phyloP scores from a whole-genome alignment of 2,329 filamentous ascomycete species.

The Diplodia intermedia region DNA sequence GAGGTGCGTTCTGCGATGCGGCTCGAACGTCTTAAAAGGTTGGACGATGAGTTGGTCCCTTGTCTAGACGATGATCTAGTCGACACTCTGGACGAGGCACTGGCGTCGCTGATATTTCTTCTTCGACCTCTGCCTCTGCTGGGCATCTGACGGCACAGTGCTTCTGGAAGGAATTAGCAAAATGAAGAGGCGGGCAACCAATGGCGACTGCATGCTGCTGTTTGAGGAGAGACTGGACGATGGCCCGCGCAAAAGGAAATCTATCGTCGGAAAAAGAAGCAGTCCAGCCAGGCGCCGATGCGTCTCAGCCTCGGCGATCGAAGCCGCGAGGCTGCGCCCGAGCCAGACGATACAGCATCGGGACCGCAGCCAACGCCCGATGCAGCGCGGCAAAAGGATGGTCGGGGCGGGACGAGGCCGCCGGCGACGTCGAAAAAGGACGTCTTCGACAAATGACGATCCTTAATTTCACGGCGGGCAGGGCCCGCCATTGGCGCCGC shows the following conservation, averaged over 20 bases:
- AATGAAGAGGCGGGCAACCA: conserved; percentile 28
- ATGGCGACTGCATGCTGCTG: conserved; percentile 32
- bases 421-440: conserved; percentile 16
- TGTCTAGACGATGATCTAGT: conserved; percentile 32
- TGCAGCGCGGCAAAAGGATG: conserved; percentile 23
- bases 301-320: conserved; percentile 32
- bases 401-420: conserved; percentile 7
- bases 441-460: conserved; percentile 14
- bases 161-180: conserved; percentile 31
- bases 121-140: conserved; percentile 31
- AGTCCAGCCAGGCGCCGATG: conserved; percentile 28
- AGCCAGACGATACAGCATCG: conserved; percentile 31
- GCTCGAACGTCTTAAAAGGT: conserved; percentile 33
- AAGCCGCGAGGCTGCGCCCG: conserved; percentile 19
- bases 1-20: conserved; percentile 33
- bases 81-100: conserved; percentile 32
- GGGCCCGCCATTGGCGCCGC: conserved; percentile 20
- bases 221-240: conserved; percentile 31
- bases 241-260: conserved; percentile 32
- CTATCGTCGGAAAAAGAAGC: conserved; percentile 26
- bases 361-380: conserved; percentile 14
- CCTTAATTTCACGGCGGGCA: conserved; percentile 22
- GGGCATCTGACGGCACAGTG: conserved; percentile 32
- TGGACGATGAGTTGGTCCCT: conserved; percentile 24
- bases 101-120: conserved; percentile 33